Evolutionary conservation across 345 rosid species (phyloP).

Genomic region (Aegle marmelos): DNA sequence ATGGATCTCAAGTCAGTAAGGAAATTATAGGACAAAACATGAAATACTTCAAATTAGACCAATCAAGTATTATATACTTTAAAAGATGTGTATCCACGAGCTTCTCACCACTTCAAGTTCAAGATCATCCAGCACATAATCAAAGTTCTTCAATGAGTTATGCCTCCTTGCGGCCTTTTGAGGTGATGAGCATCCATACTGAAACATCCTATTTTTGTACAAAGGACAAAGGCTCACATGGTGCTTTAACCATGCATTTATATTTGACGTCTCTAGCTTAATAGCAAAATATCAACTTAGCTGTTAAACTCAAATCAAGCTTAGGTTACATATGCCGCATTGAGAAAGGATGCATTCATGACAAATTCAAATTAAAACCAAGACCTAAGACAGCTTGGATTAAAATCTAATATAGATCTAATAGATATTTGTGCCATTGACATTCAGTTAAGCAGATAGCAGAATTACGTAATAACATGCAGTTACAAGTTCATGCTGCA

Average conservation of each 20-base stretch:
- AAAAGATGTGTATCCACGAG: slow-evolving; percentile 12
- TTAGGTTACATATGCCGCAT: not conserved
- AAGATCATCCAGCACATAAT: slow-evolving; percentile 30
- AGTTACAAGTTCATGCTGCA: not conserved
- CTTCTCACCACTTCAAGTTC: slow-evolving; percentile 57
- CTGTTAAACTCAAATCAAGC: not conserved
- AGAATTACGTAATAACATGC: not conserved
- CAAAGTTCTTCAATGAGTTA: slow-evolving; percentile 26
- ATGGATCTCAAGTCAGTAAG: not conserved
- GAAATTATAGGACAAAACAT: slow-evolving; percentile 1
- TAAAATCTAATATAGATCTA: not conserved
- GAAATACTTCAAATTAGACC: not conserved
- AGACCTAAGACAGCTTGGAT: not conserved
- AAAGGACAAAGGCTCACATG: not conserved
- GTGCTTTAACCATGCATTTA: not conserved
- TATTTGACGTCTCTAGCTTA: slow-evolving; percentile 15
- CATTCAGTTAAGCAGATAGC: not conserved
- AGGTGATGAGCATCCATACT: slow-evolving; percentile 36
- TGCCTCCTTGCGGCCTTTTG: slow-evolving; percentile 37
- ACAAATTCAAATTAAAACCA: not conserved
- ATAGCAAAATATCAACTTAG: slow-evolving; percentile 11
- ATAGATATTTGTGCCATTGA: not conserved
- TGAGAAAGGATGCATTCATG: not conserved
- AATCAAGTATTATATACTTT: not conserved
- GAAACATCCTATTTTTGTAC: slow-evolving; percentile 25